phyloP scores from a whole-genome alignment of 73 alveolate species.

The Breviolum minutum region DNA sequence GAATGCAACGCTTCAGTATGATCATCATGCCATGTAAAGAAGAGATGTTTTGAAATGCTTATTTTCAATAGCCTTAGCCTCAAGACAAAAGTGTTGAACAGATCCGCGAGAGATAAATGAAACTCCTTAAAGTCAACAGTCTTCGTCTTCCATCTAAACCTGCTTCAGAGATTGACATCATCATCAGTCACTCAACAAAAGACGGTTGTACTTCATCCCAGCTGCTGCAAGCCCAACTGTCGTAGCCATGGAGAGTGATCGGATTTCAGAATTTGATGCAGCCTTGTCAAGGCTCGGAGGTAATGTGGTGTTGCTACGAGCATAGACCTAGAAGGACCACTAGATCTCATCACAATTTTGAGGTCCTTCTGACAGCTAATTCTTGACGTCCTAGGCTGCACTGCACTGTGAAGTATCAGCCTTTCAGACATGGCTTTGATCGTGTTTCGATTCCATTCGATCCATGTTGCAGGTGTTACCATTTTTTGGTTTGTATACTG shows the following conservation, averaged over 20 bases:
- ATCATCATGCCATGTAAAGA: not conserved
- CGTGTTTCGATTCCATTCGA: not conserved
- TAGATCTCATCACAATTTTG: no score
- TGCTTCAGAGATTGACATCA: no score
- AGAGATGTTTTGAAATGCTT: not conserved
- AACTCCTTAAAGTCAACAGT: no score
- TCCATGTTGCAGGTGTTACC: no score
- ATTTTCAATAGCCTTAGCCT: not conserved
- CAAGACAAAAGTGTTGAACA: not conserved
- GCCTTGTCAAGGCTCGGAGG: not conserved
- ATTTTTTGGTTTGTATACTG: no score
- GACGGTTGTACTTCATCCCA: not conserved
- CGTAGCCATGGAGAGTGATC: not conserved
- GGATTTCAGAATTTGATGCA: not conserved
- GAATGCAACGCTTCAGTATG: no score
- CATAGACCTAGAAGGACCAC: not conserved
- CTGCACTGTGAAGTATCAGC: no score
- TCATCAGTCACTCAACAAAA: not conserved
- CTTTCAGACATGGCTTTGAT: not conserved
- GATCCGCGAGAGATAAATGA: no score
- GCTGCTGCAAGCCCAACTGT: not conserved
- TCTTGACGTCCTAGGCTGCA: no score
- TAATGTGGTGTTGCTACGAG: not conserved
- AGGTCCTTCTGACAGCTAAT: no score
- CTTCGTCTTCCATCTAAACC: no score